Conservation (phyloP, 2,329 filamentous ascomycete genomes). For the Scorias spongiosa region DNA sequence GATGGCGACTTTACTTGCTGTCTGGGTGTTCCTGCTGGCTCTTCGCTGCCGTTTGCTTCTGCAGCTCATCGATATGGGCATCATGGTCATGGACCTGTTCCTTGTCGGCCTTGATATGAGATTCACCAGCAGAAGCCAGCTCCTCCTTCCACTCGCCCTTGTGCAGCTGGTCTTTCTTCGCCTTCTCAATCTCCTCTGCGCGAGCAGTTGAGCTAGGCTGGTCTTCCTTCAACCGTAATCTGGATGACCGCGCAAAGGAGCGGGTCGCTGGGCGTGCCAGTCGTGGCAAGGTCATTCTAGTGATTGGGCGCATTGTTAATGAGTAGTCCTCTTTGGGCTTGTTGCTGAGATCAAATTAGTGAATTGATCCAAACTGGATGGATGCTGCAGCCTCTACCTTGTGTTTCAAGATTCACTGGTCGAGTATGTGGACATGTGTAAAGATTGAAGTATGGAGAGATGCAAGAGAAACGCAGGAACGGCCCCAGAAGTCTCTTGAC, state of each 20-base stretch:
- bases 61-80: slow-evolving; percentile 28
- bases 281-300: background rate
- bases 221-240: slow-evolving; percentile 22
- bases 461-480: no score
- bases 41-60: slow-evolving; percentile 28
- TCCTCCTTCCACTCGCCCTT: slow-evolving; percentile 31
- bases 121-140: slow-evolving; percentile 26
- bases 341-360: no score
- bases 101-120: slow-evolving; percentile 26
- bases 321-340: background rate
- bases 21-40: slow-evolving; percentile 23
- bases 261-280: slow-evolving; percentile 6
- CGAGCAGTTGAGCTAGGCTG: slow-evolving; percentile 11
- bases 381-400: no score
- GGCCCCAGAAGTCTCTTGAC: no score
- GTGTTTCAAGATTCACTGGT: no score
- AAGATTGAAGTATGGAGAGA: no score
- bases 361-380: no score
- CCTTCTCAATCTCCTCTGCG: slow-evolving; percentile 25
- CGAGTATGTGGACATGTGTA: no score
- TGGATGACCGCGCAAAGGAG: slow-evolving; percentile 14
- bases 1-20: slow-evolving; percentile 6
- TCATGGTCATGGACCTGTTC: slow-evolving; percentile 28
- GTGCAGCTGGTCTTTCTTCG: slow-evolving; percentile 29
- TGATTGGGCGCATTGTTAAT: background rate